Percentiles rank a stretch among this genome's conserved stretches.
Conservation (phyloP, 2,329 filamentous ascomycete genomes). For the Plenodomus lindquistii region DNA sequence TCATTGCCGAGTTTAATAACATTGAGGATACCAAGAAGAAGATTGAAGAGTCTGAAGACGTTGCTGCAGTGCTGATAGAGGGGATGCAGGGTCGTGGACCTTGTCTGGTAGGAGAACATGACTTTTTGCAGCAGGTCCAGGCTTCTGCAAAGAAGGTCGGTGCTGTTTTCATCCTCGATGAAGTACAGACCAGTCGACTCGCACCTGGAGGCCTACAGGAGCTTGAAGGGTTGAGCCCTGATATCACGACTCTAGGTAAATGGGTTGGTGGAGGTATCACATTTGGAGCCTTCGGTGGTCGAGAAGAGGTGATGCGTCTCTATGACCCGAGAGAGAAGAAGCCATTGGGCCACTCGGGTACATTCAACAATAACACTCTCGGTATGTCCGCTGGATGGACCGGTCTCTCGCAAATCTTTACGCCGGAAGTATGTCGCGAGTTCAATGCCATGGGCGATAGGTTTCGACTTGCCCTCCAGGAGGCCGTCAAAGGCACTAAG, state of each 20-base stretch:
- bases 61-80: constrained; percentile 69
- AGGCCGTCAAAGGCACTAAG: constrained; percentile 36
- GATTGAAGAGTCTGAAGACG: constrained; percentile 46
- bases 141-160: constrained; percentile 53
- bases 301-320: constrained; percentile 60
- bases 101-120: constrained; percentile 54
- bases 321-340: constrained; percentile 56
- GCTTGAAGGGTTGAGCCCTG: constrained; percentile 21
- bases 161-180: constrained; percentile 68
- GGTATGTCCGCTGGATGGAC: constrained; percentile 61
- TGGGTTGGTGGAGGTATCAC: constrained; percentile 68
- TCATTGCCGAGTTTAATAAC: constrained; percentile 67
- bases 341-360: constrained; percentile 61
- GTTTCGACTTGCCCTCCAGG: constrained; percentile 30
- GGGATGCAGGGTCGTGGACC: constrained; percentile 68
- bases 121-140: constrained; percentile 60
- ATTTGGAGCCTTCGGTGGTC: constrained; percentile 69
- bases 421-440: constrained; percentile 29
- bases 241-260: constrained; percentile 66
- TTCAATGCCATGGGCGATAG: constrained; percentile 40
- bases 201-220: constrained; percentile 25
- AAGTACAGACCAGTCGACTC: constrained; percentile 50
- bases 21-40: constrained; percentile 50
- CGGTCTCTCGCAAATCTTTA: constrained; percentile 45
- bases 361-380: constrained; percentile 70